These are phyloP conservation scores for Fusarium xyrophilum DNA, from an alignment of 2,329 filamentous ascomycete species.

Conservation along the genomic window DNA sequence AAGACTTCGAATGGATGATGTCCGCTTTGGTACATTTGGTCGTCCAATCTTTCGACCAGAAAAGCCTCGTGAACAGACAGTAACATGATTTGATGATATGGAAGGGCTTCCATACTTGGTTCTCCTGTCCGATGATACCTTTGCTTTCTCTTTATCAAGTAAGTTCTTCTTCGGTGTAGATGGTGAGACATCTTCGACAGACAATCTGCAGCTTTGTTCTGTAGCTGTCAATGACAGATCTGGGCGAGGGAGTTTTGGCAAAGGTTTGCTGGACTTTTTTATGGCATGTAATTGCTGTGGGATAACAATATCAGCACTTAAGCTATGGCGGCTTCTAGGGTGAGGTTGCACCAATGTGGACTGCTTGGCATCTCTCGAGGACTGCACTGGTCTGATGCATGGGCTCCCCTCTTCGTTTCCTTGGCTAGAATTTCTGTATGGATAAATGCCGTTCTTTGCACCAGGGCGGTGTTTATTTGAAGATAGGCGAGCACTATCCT, in stretches of 20 bases:
- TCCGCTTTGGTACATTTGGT: slow-evolving; percentile 48
- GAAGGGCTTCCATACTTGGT: not conserved
- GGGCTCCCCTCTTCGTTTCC: not conserved
- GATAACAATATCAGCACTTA: slow-evolving; percentile 16
- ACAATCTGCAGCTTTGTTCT: slow-evolving; percentile 7
- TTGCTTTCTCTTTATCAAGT: not conserved
- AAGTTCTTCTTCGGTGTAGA: not conserved
- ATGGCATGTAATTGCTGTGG: slow-evolving; percentile 1
- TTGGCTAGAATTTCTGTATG: not conserved
- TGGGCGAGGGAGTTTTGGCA: slow-evolving; percentile 12
- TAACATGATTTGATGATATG: slow-evolving; percentile 32
- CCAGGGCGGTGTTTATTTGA: not conserved
- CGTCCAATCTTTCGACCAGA: slow-evolving; percentile 36
- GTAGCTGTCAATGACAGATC: not conserved
- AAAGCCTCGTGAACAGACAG: slow-evolving; percentile 42
- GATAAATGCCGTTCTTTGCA: not conserved
- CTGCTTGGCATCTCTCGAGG: slow-evolving; percentile 5
- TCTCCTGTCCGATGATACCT: not conserved
- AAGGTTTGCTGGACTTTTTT: slow-evolving; percentile 1
- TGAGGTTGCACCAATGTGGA: not conserved
- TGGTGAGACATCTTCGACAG: not conserved
- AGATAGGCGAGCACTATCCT: not conserved
- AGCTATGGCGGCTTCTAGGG: slow-evolving; percentile 26
- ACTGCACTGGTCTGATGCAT: slow-evolving; percentile 2
- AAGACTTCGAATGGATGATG: slow-evolving; percentile 45